Base-by-base conservation (phyloP, 2,329 filamentous ascomycete species). In the Aspergillus phoenicis region DNA sequence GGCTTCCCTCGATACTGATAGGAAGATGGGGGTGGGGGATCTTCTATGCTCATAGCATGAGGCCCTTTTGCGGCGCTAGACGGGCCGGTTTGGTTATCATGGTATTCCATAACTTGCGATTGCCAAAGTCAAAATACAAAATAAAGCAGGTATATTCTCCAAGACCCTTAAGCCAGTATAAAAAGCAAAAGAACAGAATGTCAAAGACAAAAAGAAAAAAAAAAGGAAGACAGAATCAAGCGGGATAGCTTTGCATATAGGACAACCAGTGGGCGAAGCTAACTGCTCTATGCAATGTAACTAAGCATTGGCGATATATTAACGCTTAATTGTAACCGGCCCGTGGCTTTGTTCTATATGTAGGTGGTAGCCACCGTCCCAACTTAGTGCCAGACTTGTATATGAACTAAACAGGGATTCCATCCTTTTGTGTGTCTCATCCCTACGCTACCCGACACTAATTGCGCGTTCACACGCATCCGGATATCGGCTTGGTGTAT, bases 1-100 rank as follows among this genome's bases (percentile, higher is more conserved):
- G 55, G 55, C 2, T 49, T 57, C 8, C 41, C 17, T 49, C 33
- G 43, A 39, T 49, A 49, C 28, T 43, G 43, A 41, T 41, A n/a
- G 22, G 51, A 30, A 39, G 28, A 20, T 20, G 10, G 45, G 10
- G 20, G 20, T 22, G 26, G 33, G 2, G 43, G 33, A 38, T 57
- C 55, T 10, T 49, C 30, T 26, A 49, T 51, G 22, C 47, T 51
- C 47, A 51, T 51, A 13, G 26, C 8, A 51, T 20, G 26, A 51
- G 26, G 47, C 17, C n/a, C n/a, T 11, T 51, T 51, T 26, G n/a
- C 30, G 13, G 4, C n/a, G 11, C 26, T n/a, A 20, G 47, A 13
- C 26, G 33, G 28, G 26, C 30, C 13, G n/a, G 33, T 10, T 17
- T 17, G 26, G 20, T 33, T 28, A 17, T 30, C 5, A 26, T 36